A percentile compares a stretch with the other conserved stretches of the same genome.
phyloP scores from a whole-genome alignment of 2,329 filamentous ascomycete genomes.

The Phoma herbarum region DNA sequence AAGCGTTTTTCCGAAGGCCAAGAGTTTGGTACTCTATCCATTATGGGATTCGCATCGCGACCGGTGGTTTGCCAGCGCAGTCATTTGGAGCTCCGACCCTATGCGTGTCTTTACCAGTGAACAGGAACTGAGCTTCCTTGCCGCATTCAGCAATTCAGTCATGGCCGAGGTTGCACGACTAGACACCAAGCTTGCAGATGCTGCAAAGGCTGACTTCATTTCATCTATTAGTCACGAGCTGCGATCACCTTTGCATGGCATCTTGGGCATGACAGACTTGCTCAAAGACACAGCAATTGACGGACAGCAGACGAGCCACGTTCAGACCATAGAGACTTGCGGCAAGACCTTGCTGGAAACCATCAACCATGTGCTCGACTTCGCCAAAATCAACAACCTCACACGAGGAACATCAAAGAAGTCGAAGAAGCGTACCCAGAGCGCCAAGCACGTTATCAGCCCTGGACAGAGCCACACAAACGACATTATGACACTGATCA shows the following conservation, averaged over 20 bases:
- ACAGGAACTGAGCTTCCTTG: conserved; percentile 50
- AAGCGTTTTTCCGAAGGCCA: conserved; percentile 48
- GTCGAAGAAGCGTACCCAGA: conserved; percentile 42
- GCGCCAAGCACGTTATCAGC: conserved; percentile 42
- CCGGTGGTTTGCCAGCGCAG: conserved; percentile 50
- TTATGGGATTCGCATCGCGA: conserved; percentile 53
- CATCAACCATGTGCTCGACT: conserved; percentile 55
- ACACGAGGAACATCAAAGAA: conserved; percentile 43
- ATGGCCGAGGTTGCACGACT: conserved; percentile 52
- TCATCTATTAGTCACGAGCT: conserved; percentile 70
- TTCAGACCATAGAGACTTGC: conserved; percentile 51
- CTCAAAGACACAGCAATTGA: conserved; percentile 46
- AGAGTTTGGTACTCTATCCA: conserved; percentile 51
- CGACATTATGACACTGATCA: conserved; percentile 47
- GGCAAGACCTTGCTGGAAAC: conserved; percentile 53
- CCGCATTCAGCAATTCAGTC: conserved; percentile 51
- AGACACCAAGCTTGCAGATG: conserved; percentile 50
- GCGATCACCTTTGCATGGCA: conserved; percentile 68
- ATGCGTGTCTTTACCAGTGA: conserved; percentile 51
- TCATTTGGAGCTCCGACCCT: conserved; percentile 50
- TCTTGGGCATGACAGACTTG: conserved; percentile 58
- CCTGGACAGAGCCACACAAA: conserved; percentile 44
- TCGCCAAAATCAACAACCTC: conserved; percentile 52
- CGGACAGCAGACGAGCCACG: conserved; percentile 53
- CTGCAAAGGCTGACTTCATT: conserved; percentile 66